phyloP scores from a whole-genome alignment of 2,329 filamentous ascomycete species.

The Tolypocladium guangdongense region DNA sequence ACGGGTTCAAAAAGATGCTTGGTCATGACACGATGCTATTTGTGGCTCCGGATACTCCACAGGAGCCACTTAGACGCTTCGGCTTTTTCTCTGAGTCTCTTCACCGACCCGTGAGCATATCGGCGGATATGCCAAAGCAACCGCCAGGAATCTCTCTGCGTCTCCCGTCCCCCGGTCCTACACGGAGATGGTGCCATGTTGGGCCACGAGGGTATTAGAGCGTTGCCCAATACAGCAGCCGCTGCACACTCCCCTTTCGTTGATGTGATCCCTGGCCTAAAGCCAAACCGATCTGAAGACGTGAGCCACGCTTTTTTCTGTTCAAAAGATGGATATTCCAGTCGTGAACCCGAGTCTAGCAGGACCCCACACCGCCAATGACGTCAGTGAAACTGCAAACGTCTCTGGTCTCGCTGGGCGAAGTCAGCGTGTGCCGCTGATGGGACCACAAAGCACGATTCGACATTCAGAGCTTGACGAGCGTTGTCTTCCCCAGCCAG shows the following conservation, averaged over 20 bases:
- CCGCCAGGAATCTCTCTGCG: no score
- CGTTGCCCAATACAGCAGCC: background rate
- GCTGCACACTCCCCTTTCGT: background rate
- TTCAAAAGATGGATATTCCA: background rate
- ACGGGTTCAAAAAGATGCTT: no score
- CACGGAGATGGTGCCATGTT: background rate
- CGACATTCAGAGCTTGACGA: background rate
- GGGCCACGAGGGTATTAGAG: background rate
- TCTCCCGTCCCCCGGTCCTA: no score
- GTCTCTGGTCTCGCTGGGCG: background rate
- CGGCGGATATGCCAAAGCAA: no score
- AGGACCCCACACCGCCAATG: background rate
- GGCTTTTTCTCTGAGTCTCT: background rate
- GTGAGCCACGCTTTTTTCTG: background rate
- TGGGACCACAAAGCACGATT: background rate
- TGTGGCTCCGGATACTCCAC: background rate
- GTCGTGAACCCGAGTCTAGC: background rate
- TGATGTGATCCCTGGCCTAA: background rate
- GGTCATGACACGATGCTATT: background rate
- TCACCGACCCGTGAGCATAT: background rate
- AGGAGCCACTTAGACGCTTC: background rate
- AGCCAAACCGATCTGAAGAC: background rate
- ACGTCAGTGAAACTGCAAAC: background rate
- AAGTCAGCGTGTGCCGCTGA: background rate
- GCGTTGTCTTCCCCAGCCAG: background rate